A percentile compares a stretch with the other conserved stretches of the same genome.
Conservation (phyloP, 2,329 filamentous ascomycete species). For the Ceratocystis albifundus region DNA sequence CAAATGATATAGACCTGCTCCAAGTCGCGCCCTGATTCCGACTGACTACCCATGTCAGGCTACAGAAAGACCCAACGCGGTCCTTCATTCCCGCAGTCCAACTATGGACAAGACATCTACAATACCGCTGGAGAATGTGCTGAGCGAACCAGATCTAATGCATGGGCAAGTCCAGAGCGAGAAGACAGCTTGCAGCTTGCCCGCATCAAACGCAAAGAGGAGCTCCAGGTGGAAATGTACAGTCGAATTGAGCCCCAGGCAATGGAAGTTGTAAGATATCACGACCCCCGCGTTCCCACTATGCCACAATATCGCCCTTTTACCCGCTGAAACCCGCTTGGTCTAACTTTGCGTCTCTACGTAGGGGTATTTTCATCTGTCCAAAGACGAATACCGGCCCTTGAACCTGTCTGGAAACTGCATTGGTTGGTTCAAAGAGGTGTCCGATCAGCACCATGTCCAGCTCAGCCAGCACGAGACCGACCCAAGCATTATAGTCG, state of each 20-base stretch:
- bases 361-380: background rate
- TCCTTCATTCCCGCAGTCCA: background rate
- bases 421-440: background rate
- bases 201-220: background rate
- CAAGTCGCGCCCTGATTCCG: background rate
- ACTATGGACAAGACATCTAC: too few relatives aligned
- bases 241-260: background rate
- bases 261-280: slow-evolving; percentile 7
- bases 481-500: background rate
- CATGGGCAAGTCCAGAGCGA: background rate
- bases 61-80: background rate
- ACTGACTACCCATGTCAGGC: background rate
- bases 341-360: background rate
- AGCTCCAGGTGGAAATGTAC: background rate
- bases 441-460: background rate
- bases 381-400: background rate
- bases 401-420: background rate
- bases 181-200: background rate
- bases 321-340: too few relatives aligned
- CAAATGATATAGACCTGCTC: background rate
- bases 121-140: background rate
- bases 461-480: background rate
- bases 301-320: background rate
- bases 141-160: background rate
- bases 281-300: background rate